These are phyloP conservation scores for Ophiosphaerella korrae DNA, from an alignment of 2,329 filamentous ascomycete genomes.

Conservation along the genomic window DNA sequence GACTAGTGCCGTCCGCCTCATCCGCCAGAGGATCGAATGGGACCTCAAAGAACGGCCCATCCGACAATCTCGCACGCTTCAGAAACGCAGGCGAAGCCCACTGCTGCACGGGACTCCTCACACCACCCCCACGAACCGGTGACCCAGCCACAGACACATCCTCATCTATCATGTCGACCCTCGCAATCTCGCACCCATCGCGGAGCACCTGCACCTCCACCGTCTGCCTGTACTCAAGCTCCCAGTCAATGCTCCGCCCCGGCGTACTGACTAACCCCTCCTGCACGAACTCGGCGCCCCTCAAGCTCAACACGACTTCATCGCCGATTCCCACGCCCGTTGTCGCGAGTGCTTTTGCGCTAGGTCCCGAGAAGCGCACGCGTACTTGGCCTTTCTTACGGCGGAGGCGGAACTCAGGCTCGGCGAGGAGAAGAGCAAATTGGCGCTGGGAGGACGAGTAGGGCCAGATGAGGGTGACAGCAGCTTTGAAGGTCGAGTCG, in stretches of 20 bases:
- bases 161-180: conserved; percentile 59
- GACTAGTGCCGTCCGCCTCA: conserved; percentile 59
- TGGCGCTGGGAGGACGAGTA: conserved; percentile 78
- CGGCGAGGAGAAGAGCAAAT: conserved; percentile 79
- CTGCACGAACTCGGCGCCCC: conserved; percentile 68
- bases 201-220: conserved; percentile 49
- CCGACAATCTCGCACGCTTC: conserved; percentile 72
- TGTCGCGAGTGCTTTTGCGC: conserved; percentile 71
- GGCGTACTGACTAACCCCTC: conserved; percentile 61
- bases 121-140: conserved; percentile 20
- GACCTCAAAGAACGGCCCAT: conserved; percentile 68
- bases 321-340: conserved; percentile 79
- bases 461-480: conserved; percentile 88
- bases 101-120: conserved; percentile 37
- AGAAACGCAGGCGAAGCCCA: conserved; percentile 79
- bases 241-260: conserved; percentile 62
- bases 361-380: conserved; percentile 72
- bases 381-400: conserved; percentile 79
- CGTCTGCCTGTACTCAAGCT: conserved; percentile 56
- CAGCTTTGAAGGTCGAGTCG: conserved; percentile 62
- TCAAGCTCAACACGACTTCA: conserved; percentile 69
- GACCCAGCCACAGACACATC: conserved; percentile 33
- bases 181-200: conserved; percentile 54
- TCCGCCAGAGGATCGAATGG: conserved; percentile 68
- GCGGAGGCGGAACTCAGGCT: conserved; percentile 82